A percentile compares a stretch with the other conserved stretches of the same genome.
Evolutionary conservation across 225 moss, liverwort and hornwort genomes (phyloP).

Genomic region (Sphagnum contortum): DNA sequence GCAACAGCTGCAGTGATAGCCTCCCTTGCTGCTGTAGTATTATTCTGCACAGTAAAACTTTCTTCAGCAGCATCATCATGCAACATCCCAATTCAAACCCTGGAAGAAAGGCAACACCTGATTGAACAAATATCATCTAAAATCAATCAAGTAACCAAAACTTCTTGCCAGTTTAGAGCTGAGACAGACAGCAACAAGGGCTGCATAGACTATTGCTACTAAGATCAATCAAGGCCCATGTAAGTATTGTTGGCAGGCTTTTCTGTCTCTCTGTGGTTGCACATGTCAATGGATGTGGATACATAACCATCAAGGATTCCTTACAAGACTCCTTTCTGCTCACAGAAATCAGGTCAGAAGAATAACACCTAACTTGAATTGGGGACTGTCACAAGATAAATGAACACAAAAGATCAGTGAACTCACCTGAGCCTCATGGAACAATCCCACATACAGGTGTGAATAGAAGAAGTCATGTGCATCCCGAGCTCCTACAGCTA

Average conservation of each 20-base stretch:
- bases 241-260: too few relatives aligned
- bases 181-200: too few relatives aligned
- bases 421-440: constrained; percentile 67
- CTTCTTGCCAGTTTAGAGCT: background rate
- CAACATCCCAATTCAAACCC: background rate
- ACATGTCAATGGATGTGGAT: too few relatives aligned
- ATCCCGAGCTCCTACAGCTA: constrained; percentile 26
- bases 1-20: constrained; percentile 63
- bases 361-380: background rate
- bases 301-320: too few relatives aligned
- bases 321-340: background rate
- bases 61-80: background rate
- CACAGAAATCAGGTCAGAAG: background rate
- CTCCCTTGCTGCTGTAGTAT: constrained; percentile 56
- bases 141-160: constrained; percentile 5
- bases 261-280: too few relatives aligned
- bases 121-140: background rate
- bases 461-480: constrained; percentile 81
- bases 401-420: too few relatives aligned
- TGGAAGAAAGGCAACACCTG: too few relatives aligned
- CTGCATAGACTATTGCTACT: too few relatives aligned
- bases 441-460: constrained; percentile 67
- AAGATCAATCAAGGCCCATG: too few relatives aligned
- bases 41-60: constrained; percentile 20
- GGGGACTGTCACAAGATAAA: too few relatives aligned